Evolutionary conservation across 2,329 filamentous ascomycete species (phyloP).

Genomic region (Tolypocladium amazonense): DNA sequence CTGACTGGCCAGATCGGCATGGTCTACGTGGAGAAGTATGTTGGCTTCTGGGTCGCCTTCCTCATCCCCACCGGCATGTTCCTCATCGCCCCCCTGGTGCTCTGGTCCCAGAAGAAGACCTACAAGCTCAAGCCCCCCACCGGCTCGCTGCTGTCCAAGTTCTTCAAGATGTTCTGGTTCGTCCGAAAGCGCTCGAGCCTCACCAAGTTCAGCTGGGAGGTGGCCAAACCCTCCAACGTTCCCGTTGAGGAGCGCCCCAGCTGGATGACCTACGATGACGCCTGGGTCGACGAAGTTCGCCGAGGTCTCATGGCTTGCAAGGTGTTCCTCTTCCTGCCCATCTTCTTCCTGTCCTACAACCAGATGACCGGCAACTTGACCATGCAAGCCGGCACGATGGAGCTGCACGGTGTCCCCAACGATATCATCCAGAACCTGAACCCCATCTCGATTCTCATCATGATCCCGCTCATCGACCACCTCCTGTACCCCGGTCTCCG

Average conservation of each 20-base stretch:
- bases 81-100: conserved; percentile 48
- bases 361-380: conserved; percentile 51
- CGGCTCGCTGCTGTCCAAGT: conserved; percentile 61
- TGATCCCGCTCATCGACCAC: conserved; percentile 61
- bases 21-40: conserved; percentile 66
- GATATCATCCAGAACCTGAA: conserved; percentile 69
- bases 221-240: conserved; percentile 56
- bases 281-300: conserved; percentile 69
- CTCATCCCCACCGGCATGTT: conserved; percentile 58
- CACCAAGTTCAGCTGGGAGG: conserved; percentile 56
- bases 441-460: conserved; percentile 63
- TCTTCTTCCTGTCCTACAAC: conserved; percentile 50
- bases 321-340: conserved; percentile 61
- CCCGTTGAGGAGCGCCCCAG: conserved; percentile 41
- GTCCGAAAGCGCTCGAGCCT: conserved; percentile 56
- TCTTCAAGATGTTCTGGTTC: conserved; percentile 47
- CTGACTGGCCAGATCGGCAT: conserved; percentile 46
- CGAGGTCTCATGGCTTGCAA: conserved; percentile 60
- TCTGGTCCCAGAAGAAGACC: conserved; percentile 46
- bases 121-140: conserved; percentile 57
- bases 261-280: conserved; percentile 78
- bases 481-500: conserved; percentile 60
- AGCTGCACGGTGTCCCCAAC: conserved; percentile 62
- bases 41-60: conserved; percentile 66
- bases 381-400: conserved; percentile 56